Evolutionary conservation across 2,329 filamentous ascomycete species (phyloP), one percentile per base, ranked within the genome.

Genomic region (Daldinia eschscholtzii): DNA sequence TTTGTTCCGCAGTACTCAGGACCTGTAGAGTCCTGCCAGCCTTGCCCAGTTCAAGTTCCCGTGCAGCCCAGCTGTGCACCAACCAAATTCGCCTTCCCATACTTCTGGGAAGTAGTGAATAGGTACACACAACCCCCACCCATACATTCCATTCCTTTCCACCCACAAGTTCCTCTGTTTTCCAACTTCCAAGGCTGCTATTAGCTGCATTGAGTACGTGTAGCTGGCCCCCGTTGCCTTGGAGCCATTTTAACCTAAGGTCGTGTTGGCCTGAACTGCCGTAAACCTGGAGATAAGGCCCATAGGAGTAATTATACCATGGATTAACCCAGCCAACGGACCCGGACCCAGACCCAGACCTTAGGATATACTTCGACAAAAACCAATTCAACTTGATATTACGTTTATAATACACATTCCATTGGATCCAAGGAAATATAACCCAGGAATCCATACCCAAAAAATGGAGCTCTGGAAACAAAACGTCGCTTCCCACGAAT

Each of bases 81-180:
- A 23, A 71, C 70, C 60, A 87, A 86, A 73, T 84, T 85, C 55
- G 81, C 81, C 72, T 81, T 85, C 64, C 82, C 83, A 7, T 81
- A 85, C 63, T 77, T 81, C 64, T 83, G 84, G 84, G 86, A 86
- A 67, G 79, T 86, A 75, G 81, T 87, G 63, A 84, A 84, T 69
- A 76, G 77, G 78, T 86, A 86, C 76, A 83, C 84, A 67, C 84
- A 84, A 75, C 83, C 84, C 66, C 78, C 80, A 57, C 82, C 84
- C 56, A 79, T 85, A 42, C 85, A 86, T 64, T 81, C 84, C 65
- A 79, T 83, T 56, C 81, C 84, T 26, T 87, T 87, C 64, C 85
- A 87, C 67, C 83, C 85, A 52, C 86, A 86, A 77, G 82, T 86
- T 65, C 82, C 84, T 37, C 79, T 87, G 59, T 82, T 88, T 73